phyloP scores from a whole-genome alignment of 805 yeast genomes.

The Maudiozyma bulderi region DNA sequence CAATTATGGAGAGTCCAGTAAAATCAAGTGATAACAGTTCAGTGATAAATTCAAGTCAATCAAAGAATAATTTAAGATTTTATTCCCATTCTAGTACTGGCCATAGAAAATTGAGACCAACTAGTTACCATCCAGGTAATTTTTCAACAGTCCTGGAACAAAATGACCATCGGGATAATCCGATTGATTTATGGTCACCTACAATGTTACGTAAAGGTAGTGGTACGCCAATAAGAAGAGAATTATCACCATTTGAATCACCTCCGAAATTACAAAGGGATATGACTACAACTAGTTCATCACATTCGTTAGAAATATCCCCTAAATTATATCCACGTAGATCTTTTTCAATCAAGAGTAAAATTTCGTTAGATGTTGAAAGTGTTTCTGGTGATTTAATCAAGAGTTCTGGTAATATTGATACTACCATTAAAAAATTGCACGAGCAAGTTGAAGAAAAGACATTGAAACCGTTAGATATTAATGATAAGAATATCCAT shows the following conservation, averaged over 20 bases:
- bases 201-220: neutral
- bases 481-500: neutral
- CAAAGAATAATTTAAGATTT: neutral
- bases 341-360: slow-evolving; percentile 20
- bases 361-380: slow-evolving; percentile 30
- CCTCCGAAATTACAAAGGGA: slow-evolving; percentile 12
- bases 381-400: slow-evolving; percentile 31
- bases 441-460: slow-evolving; percentile 14
- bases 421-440: slow-evolving; percentile 12
- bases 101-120: slow-evolving; percentile 65
- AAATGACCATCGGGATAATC: neutral
- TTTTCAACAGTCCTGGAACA: slow-evolving; percentile 5
- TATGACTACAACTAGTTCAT: slow-evolving; percentile 4
- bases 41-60: slow-evolving; percentile 2
- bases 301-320: slow-evolving; percentile 9
- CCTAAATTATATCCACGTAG: slow-evolving; percentile 17
- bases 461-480: slow-evolving; percentile 1
- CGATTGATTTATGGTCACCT: neutral
- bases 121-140: slow-evolving; percentile 61
- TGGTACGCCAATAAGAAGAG: neutral
- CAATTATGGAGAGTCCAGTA: slow-evolving; percentile 21
- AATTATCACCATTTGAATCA: slow-evolving; percentile 13
- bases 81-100: slow-evolving; percentile 18
- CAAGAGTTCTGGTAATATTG: slow-evolving; percentile 21
- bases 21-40: neutral